Percentiles rank a stretch among this genome's conserved stretches.
These are phyloP conservation scores for Gymnopilus junonius DNA, from an alignment of 768 basidiomycete species.

Conservation along the genomic window DNA sequence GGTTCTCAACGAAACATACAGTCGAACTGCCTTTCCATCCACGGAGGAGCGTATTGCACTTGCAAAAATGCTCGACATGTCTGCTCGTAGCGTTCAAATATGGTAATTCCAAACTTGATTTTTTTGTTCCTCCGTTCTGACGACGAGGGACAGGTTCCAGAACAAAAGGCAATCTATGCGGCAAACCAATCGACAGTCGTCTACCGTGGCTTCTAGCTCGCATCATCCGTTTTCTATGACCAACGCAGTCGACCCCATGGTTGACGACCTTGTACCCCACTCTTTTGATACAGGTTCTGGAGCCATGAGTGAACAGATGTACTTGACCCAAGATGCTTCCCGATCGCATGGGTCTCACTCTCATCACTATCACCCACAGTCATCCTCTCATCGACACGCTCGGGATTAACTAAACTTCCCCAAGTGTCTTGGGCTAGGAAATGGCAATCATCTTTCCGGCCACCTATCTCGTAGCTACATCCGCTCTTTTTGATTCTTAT, in stretches of 20 bases:
- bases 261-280: constrained; percentile 43
- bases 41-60: constrained; percentile 83
- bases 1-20: constrained; percentile 80
- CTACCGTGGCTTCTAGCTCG: constrained; percentile 43
- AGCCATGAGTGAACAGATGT: constrained; percentile 31
- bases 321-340: constrained; percentile 45
- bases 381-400: constrained; percentile 49
- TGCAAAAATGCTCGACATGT: constrained; percentile 81
- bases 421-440: constrained; percentile 55
- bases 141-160: constrained; percentile 68
- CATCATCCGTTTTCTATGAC: constrained; percentile 56
- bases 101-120: constrained; percentile 52
- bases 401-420: constrained; percentile 43
- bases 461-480: constrained; percentile 39
- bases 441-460: constrained; percentile 32
- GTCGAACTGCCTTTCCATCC: constrained; percentile 84
- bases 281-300: constrained; percentile 31
- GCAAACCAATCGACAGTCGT: constrained; percentile 72
- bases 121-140: constrained; percentile 25
- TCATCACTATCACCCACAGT: constrained; percentile 33
- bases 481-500: constrained; percentile 42
- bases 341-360: constrained; percentile 37
- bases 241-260: constrained; percentile 37
- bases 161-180: constrained; percentile 86
- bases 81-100: constrained; percentile 84